These are phyloP conservation scores for Micractinium conductrix DNA, from an alignment of 139 green algal genomes.

Conservation along the genomic window DNA sequence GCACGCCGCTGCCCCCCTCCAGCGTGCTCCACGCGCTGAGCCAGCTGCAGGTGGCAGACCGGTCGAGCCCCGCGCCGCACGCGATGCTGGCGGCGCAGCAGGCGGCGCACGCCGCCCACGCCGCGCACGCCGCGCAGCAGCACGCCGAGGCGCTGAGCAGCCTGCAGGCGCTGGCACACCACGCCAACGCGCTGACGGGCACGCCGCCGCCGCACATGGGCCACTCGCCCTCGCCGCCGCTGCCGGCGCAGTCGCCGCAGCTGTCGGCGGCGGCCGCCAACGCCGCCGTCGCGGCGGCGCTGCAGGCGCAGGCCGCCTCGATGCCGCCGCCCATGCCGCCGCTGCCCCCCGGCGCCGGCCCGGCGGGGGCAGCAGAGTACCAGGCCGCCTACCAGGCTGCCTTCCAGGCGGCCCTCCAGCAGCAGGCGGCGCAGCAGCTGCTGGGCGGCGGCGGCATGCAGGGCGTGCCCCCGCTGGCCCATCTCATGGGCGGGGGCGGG, in stretches of 20 bases:
- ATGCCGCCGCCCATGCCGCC: conserved; percentile 11
- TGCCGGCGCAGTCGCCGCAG: conserved; percentile 22
- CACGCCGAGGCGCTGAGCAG: conserved; percentile 21
- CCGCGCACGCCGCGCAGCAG: conserved; percentile 14
- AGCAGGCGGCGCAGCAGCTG: conserved; percentile 59
- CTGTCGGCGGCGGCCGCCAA: conserved; percentile 26
- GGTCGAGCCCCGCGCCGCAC: neutral
- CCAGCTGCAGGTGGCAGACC: conserved; percentile 45
- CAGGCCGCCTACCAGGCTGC: conserved; percentile 90
- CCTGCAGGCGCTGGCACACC: conserved; percentile 26
- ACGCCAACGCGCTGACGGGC: conserved; percentile 14
- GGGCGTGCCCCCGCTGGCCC: conserved; percentile 33
- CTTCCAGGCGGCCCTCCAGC: conserved; percentile 81
- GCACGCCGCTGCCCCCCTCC: neutral
- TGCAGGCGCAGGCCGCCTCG: conserved; percentile 16
- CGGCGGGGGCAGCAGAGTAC: conserved; percentile 62
- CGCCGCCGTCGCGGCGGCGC: conserved; percentile 31
- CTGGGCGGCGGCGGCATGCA: conserved; percentile 30
- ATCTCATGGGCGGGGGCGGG: conserved; percentile 25
- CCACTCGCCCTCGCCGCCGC: conserved; percentile 20
- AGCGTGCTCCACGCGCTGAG: conserved; percentile 60
- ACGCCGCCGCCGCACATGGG: conserved; percentile 11
- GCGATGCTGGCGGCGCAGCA: conserved; percentile 35
- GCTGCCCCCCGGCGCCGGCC: neutral
- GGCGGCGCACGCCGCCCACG: neutral